Conservation (phyloP, 176 grass and related monocot genomes). For the Lolium multiflorum region DNA sequence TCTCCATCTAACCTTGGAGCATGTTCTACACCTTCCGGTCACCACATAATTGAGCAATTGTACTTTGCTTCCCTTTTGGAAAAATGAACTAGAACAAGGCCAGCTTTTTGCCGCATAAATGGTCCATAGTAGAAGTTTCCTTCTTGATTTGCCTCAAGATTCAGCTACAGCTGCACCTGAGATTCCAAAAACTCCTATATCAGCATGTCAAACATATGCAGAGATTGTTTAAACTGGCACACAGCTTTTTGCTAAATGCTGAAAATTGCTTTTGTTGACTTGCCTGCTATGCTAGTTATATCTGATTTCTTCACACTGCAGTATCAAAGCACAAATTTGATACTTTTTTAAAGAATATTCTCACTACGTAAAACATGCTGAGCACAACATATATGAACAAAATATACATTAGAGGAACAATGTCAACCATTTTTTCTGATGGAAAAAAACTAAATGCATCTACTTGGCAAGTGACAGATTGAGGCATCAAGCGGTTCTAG, state of each 20-base stretch:
- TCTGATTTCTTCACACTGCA: conserved; percentile 13
- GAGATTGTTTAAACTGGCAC: background rate
- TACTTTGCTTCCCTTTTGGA: conserved; percentile 35
- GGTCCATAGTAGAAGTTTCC: conserved; percentile 35
- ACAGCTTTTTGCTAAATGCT: background rate
- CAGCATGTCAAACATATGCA: conserved; percentile 10
- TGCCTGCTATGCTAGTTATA: conserved; percentile 27
- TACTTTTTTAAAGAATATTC: background rate
- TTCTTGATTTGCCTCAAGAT: conserved; percentile 36
- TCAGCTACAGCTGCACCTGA: conserved; percentile 26
- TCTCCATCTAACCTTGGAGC: background rate
- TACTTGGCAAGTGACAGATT: background rate
- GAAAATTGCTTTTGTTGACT: conserved; percentile 44
- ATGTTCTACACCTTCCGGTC: no score
- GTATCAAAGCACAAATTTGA: conserved; percentile 41
- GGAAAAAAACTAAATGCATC: background rate
- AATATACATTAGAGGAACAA: background rate
- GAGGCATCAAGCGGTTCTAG: conserved; percentile 1
- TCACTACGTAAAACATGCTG: conserved; percentile 13
- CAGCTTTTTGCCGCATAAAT: conserved; percentile 37
- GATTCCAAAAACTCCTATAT: background rate
- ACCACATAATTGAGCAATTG: conserved; percentile 37
- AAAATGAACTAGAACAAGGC: background rate
- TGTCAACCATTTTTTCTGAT: conserved; percentile 21
- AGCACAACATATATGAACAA: background rate